Conservation (phyloP, 2,329 filamentous ascomycete genomes). For the Epichloe amarillans region DNA sequence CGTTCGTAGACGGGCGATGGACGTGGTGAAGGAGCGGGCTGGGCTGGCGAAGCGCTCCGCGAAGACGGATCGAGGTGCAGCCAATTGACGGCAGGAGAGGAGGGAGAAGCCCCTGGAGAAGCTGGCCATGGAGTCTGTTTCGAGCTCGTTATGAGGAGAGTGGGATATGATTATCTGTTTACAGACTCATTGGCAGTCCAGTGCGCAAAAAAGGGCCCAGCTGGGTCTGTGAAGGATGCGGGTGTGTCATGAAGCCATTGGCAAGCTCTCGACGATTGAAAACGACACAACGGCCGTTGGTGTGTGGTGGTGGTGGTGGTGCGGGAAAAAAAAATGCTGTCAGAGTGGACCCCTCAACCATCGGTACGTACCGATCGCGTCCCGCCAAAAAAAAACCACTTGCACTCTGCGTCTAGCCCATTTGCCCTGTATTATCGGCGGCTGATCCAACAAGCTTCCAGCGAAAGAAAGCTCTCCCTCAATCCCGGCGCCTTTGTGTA, state of each 20-base stretch:
- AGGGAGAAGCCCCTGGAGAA: conserved; percentile 17
- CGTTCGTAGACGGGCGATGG: conserved; percentile 12
- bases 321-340: not conserved
- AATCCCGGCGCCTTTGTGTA: conserved; percentile 1
- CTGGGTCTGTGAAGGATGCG: not conserved
- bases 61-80: conserved; percentile 10
- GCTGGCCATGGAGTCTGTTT: conserved; percentile 16
- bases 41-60: conserved; percentile 9
- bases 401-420: conserved; percentile 12
- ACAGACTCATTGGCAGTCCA: not conserved
- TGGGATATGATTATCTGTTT: not conserved
- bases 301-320: not conserved
- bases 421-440: conserved; percentile 15
- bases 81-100: conserved; percentile 14
- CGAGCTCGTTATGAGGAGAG: not conserved
- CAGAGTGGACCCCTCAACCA: conserved; percentile 2
- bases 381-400: conserved; percentile 18
- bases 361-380: conserved; percentile 4
- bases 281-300: not conserved
- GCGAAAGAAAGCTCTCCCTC: not conserved
- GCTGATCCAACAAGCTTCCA: conserved; percentile 21
- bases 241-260: not conserved
- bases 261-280: not conserved
- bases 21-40: conserved; percentile 18
- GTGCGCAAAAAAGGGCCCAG: not conserved